A percentile compares a stretch with the other conserved stretches of the same genome.
Conservation (phyloP, 2,329 filamentous ascomycete species). For the Ophiosphaerella herpotricha region DNA sequence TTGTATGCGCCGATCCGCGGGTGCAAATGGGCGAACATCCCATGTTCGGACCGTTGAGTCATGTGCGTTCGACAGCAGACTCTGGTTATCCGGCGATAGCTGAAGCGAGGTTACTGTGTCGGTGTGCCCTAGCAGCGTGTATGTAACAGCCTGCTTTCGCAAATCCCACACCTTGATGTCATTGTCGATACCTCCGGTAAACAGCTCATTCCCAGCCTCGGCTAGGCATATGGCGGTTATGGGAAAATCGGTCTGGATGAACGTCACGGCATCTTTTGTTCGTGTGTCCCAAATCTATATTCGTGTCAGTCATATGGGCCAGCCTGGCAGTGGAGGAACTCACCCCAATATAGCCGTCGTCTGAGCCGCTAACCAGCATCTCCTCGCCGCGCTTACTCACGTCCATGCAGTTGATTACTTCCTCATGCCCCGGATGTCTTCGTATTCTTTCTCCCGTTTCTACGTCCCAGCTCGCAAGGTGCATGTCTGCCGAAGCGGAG, state of each 20-base stretch:
- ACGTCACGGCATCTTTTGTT: slow-evolving; percentile 84
- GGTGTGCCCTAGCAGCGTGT: slow-evolving; percentile 84
- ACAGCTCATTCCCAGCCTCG: slow-evolving; percentile 93
- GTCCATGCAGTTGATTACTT: slow-evolving; percentile 91
- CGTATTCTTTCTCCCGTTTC: slow-evolving; percentile 92
- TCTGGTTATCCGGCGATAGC: slow-evolving; percentile 92
- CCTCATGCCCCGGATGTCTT: slow-evolving; percentile 89
- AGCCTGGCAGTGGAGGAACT: slow-evolving; percentile 12
- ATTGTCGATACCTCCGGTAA: slow-evolving; percentile 93
- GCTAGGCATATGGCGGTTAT: slow-evolving; percentile 90
- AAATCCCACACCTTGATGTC: slow-evolving; percentile 97
- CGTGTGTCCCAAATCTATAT: slow-evolving; percentile 84
- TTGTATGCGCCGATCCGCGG: slow-evolving; percentile 79
- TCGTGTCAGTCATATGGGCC: slow-evolving; percentile 18
- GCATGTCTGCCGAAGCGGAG: slow-evolving; percentile 91
- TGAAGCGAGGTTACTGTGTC: slow-evolving; percentile 90
- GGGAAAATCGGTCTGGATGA: slow-evolving; percentile 88
- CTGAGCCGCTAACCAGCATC: slow-evolving; percentile 84
- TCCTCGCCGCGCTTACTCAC: slow-evolving; percentile 90
- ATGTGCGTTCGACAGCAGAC: slow-evolving; percentile 87
- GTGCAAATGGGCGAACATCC: slow-evolving; percentile 95
- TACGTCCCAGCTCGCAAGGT: slow-evolving; percentile 91
- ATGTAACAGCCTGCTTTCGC: slow-evolving; percentile 85
- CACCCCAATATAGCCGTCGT: slow-evolving; percentile 85
- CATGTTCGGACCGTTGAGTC: slow-evolving; percentile 93